phyloP scores from a whole-genome alignment of 352 stramenopile genomes.

The Globisporangium perplexum region DNA sequence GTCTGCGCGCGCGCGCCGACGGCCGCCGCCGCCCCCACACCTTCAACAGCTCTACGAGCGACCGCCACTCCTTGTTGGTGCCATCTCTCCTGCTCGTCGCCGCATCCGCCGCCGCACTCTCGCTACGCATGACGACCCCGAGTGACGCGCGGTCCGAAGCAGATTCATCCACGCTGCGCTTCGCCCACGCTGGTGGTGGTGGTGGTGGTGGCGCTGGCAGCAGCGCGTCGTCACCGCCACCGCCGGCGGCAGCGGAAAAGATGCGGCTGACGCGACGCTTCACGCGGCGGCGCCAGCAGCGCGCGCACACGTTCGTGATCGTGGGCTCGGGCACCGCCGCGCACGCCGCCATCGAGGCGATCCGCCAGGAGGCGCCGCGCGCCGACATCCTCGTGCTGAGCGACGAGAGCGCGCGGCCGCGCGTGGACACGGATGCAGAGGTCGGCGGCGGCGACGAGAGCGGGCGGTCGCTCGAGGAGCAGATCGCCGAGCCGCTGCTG shows the following conservation, averaged over 20 bases:
- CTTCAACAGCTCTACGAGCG: not conserved
- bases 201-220: no score
- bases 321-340: constrained; percentile 84
- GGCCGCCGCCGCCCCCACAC: no score
- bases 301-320: constrained; percentile 87
- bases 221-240: no score
- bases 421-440: constrained; percentile 42
- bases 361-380: constrained; percentile 66
- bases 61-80: not conserved
- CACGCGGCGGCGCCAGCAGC: constrained; percentile 63
- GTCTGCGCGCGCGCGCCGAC: not conserved
- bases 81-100: not conserved
- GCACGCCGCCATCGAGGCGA: constrained; percentile 89
- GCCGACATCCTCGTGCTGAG: constrained; percentile 89
- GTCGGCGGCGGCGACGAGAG: constrained; percentile 14
- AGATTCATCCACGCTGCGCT: not conserved
- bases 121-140: not conserved
- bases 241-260: constrained; percentile 14
- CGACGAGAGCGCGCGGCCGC: constrained; percentile 64
- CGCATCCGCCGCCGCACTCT: not conserved
- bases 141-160: not conserved
- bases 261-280: constrained; percentile 52
- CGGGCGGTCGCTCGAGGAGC: constrained; percentile 5
- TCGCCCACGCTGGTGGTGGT: no score
- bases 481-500: constrained; percentile 53